Evolutionary conservation across 768 basidiomycete species (phyloP).

Genomic region (Pisolithus orientalis): DNA sequence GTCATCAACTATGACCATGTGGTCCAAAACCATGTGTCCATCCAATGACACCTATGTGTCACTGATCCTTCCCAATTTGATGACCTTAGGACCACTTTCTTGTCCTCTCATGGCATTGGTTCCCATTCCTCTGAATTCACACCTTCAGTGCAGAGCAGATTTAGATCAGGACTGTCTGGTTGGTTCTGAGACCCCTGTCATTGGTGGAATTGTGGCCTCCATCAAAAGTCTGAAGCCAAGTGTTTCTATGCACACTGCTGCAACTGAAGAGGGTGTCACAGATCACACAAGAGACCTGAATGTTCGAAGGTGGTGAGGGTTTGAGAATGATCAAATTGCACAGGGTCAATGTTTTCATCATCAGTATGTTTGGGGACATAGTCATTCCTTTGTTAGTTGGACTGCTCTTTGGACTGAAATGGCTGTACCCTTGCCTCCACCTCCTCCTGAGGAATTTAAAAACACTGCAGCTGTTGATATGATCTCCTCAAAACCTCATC

Average conservation of each 20-base stretch:
- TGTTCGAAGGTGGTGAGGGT: background rate
- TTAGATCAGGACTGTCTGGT: background rate
- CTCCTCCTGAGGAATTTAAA: constrained; percentile 1
- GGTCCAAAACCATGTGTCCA: constrained; percentile 17
- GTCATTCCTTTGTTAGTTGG: background rate
- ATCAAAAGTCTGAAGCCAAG: background rate
- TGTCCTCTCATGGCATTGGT: background rate
- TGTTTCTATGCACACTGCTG: background rate
- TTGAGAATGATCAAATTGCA: accelerated
- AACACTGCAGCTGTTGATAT: constrained; percentile 17
- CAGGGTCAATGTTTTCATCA: background rate
- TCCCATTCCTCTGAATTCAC: no score
- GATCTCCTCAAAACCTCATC: constrained; percentile 17
- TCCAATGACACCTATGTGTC: constrained; percentile 12
- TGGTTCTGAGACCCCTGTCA: background rate
- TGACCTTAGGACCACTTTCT: constrained; percentile 1
- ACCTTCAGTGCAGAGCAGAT: accelerated
- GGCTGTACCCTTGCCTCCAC: background rate
- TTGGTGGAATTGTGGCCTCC: background rate
- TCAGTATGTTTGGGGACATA: background rate
- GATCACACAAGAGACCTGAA: background rate
- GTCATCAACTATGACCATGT: constrained; percentile 30
- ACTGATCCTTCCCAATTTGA: constrained; percentile 13
- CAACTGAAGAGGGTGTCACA: background rate
- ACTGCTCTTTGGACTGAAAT: background rate